Evolutionary conservation across 2,329 filamentous ascomycete species (phyloP).

Genomic region (Atkinsonella hypoxylon): DNA sequence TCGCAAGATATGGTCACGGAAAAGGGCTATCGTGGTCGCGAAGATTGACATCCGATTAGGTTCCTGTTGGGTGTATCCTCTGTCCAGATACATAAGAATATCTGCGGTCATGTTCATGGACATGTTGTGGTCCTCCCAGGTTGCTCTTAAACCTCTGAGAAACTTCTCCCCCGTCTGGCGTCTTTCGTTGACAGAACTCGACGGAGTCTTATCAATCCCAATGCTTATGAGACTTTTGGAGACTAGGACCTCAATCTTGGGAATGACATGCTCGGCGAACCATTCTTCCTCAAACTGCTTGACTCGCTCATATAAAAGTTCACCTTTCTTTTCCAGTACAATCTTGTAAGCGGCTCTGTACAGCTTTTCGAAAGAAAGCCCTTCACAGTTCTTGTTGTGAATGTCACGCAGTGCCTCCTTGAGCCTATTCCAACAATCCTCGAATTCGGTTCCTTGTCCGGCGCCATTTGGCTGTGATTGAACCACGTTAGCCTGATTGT

Average conservation of each 20-base stretch:
- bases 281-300: constrained; percentile 71
- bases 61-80: constrained; percentile 61
- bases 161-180: constrained; percentile 74
- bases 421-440: constrained; percentile 71
- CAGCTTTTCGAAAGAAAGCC: constrained; percentile 85
- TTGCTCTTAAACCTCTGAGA: constrained; percentile 59
- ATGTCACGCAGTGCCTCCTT: constrained; percentile 72
- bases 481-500: constrained; percentile 12
- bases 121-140: constrained; percentile 81
- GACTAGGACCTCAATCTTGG: constrained; percentile 58
- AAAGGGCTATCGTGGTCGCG: constrained; percentile 72
- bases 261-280: constrained; percentile 63
- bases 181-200: constrained; percentile 63
- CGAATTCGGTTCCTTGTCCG: constrained; percentile 62
- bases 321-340: constrained; percentile 77
- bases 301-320: constrained; percentile 68
- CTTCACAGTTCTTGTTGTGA: constrained; percentile 81
- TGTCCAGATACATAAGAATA: constrained; percentile 95
- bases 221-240: constrained; percentile 52
- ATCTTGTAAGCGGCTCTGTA: constrained; percentile 93
- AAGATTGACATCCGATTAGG: constrained; percentile 65
- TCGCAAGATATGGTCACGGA: constrained; percentile 73
- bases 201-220: constrained; percentile 42
- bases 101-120: constrained; percentile 97
- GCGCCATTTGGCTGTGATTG: constrained; percentile 20